phyloP scores from a whole-genome alignment of 129 eudicot genomes.

The Apium graveolens region DNA sequence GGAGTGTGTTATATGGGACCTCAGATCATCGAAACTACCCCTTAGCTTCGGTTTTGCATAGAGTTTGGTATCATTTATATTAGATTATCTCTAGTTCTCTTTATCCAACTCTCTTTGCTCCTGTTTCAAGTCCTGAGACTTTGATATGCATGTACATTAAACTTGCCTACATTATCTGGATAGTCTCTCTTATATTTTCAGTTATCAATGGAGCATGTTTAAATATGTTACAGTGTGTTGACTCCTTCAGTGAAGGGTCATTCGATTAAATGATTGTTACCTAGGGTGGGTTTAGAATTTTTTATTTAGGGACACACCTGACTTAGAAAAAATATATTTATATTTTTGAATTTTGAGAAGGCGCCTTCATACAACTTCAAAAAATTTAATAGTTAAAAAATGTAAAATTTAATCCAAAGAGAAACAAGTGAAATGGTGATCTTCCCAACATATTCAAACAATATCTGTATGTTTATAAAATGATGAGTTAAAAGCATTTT shows the following conservation, averaged over 20 bases:
- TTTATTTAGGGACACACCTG: too few species aligned
- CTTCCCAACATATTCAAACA: too few species aligned
- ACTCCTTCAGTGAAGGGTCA: background rate
- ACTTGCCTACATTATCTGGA: background rate
- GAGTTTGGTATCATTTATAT: too few species aligned
- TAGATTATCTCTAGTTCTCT: background rate
- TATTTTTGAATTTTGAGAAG: too few species aligned
- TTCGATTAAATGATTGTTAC: background rate
- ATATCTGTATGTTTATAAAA: too few species aligned
- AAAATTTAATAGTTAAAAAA: too few species aligned
- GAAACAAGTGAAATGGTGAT: too few species aligned
- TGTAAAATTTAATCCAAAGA: too few species aligned
- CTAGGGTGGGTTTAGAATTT: too few species aligned
- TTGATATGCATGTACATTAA: background rate
- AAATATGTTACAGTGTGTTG: background rate
- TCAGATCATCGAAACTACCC: conserved; percentile 20
- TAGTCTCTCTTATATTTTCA: background rate
- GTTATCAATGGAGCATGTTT: background rate
- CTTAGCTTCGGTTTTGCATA: background rate
- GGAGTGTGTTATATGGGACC: conserved; percentile 67
- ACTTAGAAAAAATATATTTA: too few species aligned
- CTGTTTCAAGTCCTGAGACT: background rate
- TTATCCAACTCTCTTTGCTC: background rate
- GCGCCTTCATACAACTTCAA: too few species aligned
- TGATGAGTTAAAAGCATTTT: too few species aligned